These are phyloP conservation scores for Ilex asprella DNA, from an alignment of 257 asterid genomes.

Conservation along the genomic window DNA sequence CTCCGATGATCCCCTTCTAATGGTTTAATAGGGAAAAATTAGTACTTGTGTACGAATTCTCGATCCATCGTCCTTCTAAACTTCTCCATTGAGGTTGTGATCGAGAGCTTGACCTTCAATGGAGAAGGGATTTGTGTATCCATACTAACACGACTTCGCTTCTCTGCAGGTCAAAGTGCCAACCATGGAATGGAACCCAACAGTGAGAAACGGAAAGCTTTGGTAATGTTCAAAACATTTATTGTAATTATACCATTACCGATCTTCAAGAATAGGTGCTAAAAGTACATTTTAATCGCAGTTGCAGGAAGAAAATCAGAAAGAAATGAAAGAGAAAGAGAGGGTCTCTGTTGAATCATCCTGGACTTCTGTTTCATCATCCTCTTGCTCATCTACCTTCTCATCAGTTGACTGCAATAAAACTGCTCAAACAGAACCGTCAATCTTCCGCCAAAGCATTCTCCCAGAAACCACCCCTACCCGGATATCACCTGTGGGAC, in stretches of 20 bases:
- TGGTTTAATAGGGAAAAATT: neutral
- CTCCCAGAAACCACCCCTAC: conserved; percentile 29
- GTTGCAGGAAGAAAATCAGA: conserved; percentile 45
- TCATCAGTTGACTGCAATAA: conserved; percentile 45
- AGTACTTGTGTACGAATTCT: neutral
- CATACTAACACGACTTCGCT: conserved; percentile 7
- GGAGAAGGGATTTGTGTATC: neutral
- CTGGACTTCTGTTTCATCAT: conserved; percentile 47
- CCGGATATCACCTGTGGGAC: conserved; percentile 21
- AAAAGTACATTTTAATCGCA: conserved; percentile 6
- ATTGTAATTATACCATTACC: neutral
- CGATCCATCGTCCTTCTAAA: neutral
- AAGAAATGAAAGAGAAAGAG: conserved; percentile 37
- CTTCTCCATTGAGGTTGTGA: neutral
- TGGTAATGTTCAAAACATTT: conserved; percentile 32
- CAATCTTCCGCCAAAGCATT: conserved; percentile 18
- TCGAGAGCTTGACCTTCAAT: neutral
- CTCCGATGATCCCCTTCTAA: too few species aligned
- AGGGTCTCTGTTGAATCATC: conserved; percentile 63
- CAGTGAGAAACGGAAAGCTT: conserved; percentile 23
- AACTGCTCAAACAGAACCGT: conserved; percentile 36
- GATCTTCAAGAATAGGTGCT: too few species aligned
- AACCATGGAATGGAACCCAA: conserved; percentile 36
- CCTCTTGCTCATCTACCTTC: conserved; percentile 58
- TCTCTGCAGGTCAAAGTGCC: conserved; percentile 39